Evolutionary conservation across 176 grass and related monocot species (phyloP).

Genomic region (Olyra latifolia): DNA sequence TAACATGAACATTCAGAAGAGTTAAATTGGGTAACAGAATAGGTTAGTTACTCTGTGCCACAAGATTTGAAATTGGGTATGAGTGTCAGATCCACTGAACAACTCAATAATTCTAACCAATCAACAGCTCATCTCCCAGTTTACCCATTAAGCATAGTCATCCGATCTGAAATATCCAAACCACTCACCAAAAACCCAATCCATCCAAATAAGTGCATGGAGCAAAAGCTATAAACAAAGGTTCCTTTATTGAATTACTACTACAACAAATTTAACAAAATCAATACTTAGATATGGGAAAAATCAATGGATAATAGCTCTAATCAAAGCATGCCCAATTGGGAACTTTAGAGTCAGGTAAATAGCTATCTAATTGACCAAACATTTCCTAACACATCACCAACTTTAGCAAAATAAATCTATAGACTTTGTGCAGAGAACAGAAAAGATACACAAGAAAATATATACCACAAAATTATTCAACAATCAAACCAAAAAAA

Average conservation of each 20-base stretch:
- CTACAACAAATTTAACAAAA: not conserved
- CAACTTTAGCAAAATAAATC: not conserved
- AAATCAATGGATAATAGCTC: not conserved
- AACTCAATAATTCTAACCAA: constrained; percentile 2
- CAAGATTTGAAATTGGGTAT: constrained; percentile 11
- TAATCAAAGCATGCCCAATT: not conserved
- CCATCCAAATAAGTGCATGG: not conserved
- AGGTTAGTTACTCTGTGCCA: not conserved
- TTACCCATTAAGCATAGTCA: not conserved
- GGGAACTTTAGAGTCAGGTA: not conserved
- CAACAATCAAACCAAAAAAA: not conserved
- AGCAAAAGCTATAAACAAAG: constrained; percentile 5
- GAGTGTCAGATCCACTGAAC: not conserved
- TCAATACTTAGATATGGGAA: not conserved
- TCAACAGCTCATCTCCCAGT: constrained; percentile 13
- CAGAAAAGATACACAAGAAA: not conserved
- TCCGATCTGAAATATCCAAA: not conserved
- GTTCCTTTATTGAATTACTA: not conserved
- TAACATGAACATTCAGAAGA: not conserved
- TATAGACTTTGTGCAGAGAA: not conserved
- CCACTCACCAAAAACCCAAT: not conserved
- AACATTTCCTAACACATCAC: not conserved
- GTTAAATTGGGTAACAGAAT: not conserved
- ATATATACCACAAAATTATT: not conserved
- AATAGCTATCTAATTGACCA: not conserved